Base-by-base conservation (phyloP, 345 rosid genomes). In the Murraya koenigii region DNA sequence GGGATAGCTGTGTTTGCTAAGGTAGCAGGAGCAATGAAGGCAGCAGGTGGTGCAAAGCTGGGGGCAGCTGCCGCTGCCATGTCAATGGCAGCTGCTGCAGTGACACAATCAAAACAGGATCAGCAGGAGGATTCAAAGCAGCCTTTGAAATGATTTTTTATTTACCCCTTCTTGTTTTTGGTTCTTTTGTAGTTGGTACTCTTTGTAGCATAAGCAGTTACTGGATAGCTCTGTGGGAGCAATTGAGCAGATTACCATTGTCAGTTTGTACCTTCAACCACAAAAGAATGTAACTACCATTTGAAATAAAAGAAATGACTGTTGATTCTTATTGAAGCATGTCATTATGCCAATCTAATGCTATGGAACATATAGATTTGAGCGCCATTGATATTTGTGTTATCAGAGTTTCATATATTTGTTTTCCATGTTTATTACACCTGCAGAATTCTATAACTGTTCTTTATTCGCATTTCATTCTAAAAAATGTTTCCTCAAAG, bases 11-110 rank as follows among this genome's bases (percentile, higher is more conserved):
- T 85, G 75, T 89, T 90, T 76, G 95, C 98, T 0, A 91, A 94
- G 84, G 82, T 91, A 54, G 95, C 94, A 9, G 93, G 88, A 47
- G 94, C 71, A 22, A 87, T 94, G 97, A 94, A 94, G 80, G 97
- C 97, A 3, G 98, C 94, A 15, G 94, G 98, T 33, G 93, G 97
- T 67, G 97, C 69, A 9, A 95, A 95, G 89, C 86, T 95, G 4
- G 97, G 97, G 67, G 97, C 93, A 20, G 97, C 97, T 0, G 94
- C 97, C 1, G 85, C 94, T 25, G 97, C 98, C 56, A 86, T 94
- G 89, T 85, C 95, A 0, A 87, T 84, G 39, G 98, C 98, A 38
- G 75, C 88, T 0, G 97, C 97, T 0, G 94, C 97, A 11, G 75
- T 93, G 76, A 30, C 88, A 3, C 90, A 90, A 56, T 81, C 94